Evolutionary conservation across 2,329 filamentous ascomycete genomes (phyloP).

Genomic region (Aspergillus tanneri): DNA sequence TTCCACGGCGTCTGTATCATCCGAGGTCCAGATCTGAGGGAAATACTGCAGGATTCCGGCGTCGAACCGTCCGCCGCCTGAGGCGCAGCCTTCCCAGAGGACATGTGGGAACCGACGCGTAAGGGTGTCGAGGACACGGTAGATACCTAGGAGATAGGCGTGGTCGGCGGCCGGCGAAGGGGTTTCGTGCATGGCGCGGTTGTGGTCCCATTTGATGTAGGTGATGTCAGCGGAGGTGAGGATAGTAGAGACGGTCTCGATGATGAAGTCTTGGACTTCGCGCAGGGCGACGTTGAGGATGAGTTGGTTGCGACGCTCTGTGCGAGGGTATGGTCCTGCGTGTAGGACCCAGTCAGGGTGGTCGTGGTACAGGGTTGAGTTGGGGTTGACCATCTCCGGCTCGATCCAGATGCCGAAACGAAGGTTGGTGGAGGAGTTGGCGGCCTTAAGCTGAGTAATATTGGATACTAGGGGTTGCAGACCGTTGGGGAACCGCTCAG

Average conservation of each 20-base stretch:
- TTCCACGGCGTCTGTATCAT: constrained; percentile 63
- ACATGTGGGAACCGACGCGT: constrained; percentile 61
- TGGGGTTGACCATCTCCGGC: constrained; percentile 66
- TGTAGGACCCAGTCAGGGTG: constrained; percentile 66
- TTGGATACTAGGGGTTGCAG: constrained; percentile 53
- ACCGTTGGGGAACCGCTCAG: constrained; percentile 58
- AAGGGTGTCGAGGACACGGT: constrained; percentile 60
- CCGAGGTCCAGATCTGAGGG: constrained; percentile 65
- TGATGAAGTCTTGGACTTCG: constrained; percentile 64
- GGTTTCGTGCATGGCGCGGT: constrained; percentile 63
- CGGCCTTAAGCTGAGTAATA: constrained; percentile 52
- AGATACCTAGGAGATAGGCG: constrained; percentile 63
- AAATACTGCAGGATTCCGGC: constrained; percentile 64
- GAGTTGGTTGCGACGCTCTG: constrained; percentile 57
- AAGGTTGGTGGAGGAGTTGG: constrained; percentile 50
- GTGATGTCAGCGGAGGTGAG: constrained; percentile 55
- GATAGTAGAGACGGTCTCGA: constrained; percentile 55
- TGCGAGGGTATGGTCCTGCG: constrained; percentile 57
- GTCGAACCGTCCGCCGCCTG: constrained; percentile 65
- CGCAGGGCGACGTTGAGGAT: constrained; percentile 61
- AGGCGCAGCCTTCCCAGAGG: constrained; percentile 66
- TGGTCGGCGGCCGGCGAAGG: constrained; percentile 56
- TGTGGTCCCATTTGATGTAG: constrained; percentile 70
- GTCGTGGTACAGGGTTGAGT: constrained; percentile 59
- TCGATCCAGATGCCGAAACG: constrained; percentile 67